Evolutionary conservation across 2,329 filamentous ascomycete species (phyloP).

Genomic region (Tolypocladium sp.): DNA sequence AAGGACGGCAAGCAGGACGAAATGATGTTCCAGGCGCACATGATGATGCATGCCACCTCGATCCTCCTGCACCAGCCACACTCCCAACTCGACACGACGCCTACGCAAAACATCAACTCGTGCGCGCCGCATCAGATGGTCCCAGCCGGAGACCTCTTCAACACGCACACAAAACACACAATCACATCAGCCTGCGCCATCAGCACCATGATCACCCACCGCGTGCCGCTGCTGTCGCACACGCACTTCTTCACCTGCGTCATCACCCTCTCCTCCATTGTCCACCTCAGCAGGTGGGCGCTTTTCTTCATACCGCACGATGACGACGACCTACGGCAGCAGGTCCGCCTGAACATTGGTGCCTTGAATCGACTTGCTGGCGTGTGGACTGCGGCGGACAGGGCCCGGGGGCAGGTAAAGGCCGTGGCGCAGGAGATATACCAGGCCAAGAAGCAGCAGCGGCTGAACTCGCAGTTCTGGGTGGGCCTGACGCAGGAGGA

Average conservation of each 20-base stretch:
- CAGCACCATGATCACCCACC: slow-evolving; percentile 64
- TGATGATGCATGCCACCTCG: slow-evolving; percentile 58
- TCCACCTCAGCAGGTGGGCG: slow-evolving; percentile 73
- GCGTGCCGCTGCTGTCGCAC: slow-evolving; percentile 61
- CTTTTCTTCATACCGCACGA: slow-evolving; percentile 50
- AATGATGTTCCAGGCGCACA: slow-evolving; percentile 85
- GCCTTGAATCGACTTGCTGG: slow-evolving; percentile 59
- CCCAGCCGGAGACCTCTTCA: slow-evolving; percentile 42
- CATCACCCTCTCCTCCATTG: slow-evolving; percentile 68
- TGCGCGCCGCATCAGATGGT: slow-evolving; percentile 53
- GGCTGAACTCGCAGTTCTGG: slow-evolving; percentile 45
- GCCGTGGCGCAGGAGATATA: slow-evolving; percentile 72
- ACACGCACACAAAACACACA: slow-evolving; percentile 69
- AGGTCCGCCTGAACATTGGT: slow-evolving; percentile 70
- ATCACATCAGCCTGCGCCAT: slow-evolving; percentile 72
- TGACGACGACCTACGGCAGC: slow-evolving; percentile 61
- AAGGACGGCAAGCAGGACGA: slow-evolving; percentile 69
- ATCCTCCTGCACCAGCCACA: slow-evolving; percentile 75
- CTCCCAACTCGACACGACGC: slow-evolving; percentile 61
- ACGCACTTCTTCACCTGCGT: slow-evolving; percentile 80
- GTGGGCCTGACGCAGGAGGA: slow-evolving; percentile 44
- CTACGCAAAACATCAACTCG: slow-evolving; percentile 49
- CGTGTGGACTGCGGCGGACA: slow-evolving; percentile 65
- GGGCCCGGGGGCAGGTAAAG: slow-evolving; percentile 64
- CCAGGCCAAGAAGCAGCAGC: slow-evolving; percentile 45